Conservation (phyloP, 2,329 filamentous ascomycete genomes). For the Arachnopeziza araneosa region DNA sequence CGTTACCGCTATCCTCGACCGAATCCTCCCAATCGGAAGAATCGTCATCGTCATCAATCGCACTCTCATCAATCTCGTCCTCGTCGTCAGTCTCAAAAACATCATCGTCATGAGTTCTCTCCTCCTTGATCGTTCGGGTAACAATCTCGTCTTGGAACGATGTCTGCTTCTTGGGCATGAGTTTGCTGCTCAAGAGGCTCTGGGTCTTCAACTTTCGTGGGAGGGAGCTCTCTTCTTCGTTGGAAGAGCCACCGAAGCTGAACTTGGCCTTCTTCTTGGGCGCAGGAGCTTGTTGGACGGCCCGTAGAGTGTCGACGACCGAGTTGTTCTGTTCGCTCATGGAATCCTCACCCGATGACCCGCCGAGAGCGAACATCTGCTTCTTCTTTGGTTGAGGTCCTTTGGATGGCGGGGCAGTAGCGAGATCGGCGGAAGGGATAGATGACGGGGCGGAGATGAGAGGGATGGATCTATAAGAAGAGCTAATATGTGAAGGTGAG, state of each 20-base stretch:
- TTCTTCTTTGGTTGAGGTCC: slow-evolving; percentile 56
- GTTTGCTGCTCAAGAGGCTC: slow-evolving; percentile 48
- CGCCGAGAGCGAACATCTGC: slow-evolving; percentile 47
- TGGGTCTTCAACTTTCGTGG: slow-evolving; percentile 40
- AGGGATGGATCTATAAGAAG: slow-evolving; percentile 52
- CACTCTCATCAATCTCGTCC: slow-evolving; percentile 72
- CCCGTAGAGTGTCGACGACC: slow-evolving; percentile 21
- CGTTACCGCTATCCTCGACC: slow-evolving; percentile 74
- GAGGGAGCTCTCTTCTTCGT: slow-evolving; percentile 76
- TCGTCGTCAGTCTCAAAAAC: slow-evolving; percentile 59
- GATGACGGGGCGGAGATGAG: slow-evolving; percentile 32
- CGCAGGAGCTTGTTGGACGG: not conserved
- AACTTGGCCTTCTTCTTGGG: slow-evolving; percentile 56
- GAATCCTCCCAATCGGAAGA: slow-evolving; percentile 56
- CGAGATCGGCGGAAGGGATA: slow-evolving; percentile 48
- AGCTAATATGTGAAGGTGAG: slow-evolving; percentile 67
- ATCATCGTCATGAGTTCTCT: slow-evolving; percentile 47
- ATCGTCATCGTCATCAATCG: slow-evolving; percentile 67
- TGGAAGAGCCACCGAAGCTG: slow-evolving; percentile 73
- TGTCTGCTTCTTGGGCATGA: slow-evolving; percentile 63
- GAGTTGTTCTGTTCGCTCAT: slow-evolving; percentile 29
- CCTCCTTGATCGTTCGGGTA: slow-evolving; percentile 58
- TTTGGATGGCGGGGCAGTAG: slow-evolving; percentile 40
- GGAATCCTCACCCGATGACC: slow-evolving; percentile 33
- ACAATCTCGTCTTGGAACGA: slow-evolving; percentile 76